A percentile compares a stretch with the other conserved stretches of the same genome.
Conservation (phyloP, 306 rosid genomes). For the Dalbergia cultrata region DNA sequence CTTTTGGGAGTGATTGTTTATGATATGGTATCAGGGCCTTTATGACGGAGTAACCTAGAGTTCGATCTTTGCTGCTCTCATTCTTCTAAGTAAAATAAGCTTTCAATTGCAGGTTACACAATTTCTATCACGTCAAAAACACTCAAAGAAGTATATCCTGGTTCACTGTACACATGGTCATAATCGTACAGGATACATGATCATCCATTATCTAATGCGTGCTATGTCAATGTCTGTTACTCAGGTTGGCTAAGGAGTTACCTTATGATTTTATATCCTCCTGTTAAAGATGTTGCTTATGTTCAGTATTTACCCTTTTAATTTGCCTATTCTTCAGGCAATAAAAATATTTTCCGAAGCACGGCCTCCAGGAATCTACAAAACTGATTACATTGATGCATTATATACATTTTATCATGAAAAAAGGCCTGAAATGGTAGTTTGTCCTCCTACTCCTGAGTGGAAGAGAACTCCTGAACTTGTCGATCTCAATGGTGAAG, state of each 20-base stretch:
- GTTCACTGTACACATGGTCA: slow-evolving; percentile 99
- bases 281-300: slow-evolving; percentile 38
- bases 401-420: slow-evolving; percentile 92
- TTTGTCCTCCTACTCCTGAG: slow-evolving; percentile 93
- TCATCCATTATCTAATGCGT: slow-evolving; percentile 93
- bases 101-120: slow-evolving; percentile 75
- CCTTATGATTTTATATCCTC: background rate
- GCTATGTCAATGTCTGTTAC: slow-evolving; percentile 72
- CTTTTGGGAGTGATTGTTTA: too few species aligned
- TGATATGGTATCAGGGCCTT: background rate
- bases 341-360: slow-evolving; percentile 83
- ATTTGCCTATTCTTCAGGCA: slow-evolving; percentile 69
- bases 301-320: slow-evolving; percentile 27
- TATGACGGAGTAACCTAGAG: background rate
- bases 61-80: too few species aligned
- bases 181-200: slow-evolving; percentile 99
- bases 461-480: slow-evolving; percentile 97
- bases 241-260: slow-evolving; percentile 68
- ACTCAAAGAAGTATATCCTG: slow-evolving; percentile 84
- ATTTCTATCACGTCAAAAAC: slow-evolving; percentile 85
- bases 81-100: background rate
- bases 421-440: slow-evolving; percentile 79
- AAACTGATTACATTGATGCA: slow-evolving; percentile 94
- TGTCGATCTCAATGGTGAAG: slow-evolving; percentile 95
- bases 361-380: slow-evolving; percentile 99